Evolutionary conservation across 768 basidiomycete species (phyloP).

Genomic region (Lactifluus piperatus): DNA sequence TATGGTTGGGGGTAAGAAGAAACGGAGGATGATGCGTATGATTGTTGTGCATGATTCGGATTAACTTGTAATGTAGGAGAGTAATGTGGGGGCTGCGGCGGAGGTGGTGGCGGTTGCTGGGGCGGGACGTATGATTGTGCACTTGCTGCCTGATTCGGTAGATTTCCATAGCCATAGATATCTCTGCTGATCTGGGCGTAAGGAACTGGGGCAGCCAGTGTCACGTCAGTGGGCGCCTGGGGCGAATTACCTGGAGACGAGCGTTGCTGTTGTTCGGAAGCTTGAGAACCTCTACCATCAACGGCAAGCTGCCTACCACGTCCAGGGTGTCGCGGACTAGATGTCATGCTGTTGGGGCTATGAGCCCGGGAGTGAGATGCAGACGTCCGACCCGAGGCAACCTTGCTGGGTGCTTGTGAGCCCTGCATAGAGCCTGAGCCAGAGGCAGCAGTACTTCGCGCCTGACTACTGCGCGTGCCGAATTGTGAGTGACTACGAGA

Average conservation of each 20-base stretch:
- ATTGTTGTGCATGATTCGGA: slow-evolving; percentile 12
- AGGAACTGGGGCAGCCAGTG: slow-evolving; percentile 16
- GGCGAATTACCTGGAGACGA: slow-evolving; percentile 15
- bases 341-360: slow-evolving; percentile 39
- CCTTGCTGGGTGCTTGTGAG: slow-evolving; percentile 33
- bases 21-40: slow-evolving; percentile 20
- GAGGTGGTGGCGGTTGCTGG: slow-evolving; percentile 1
- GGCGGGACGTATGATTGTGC: slow-evolving; percentile 3
- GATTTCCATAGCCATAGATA: slow-evolving; percentile 13
- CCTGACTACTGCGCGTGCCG: slow-evolving; percentile 21
- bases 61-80: slow-evolving; percentile 14
- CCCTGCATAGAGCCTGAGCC: slow-evolving; percentile 26
- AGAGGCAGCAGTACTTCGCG: slow-evolving; percentile 23
- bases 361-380: slow-evolving; percentile 37
- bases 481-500: slow-evolving; percentile 24
- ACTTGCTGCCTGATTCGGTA: background rate
- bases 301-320: slow-evolving; percentile 15
- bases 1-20: slow-evolving; percentile 20
- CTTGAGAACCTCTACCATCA: background rate
- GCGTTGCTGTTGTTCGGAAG: slow-evolving; percentile 4
- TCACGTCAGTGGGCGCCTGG: slow-evolving; percentile 7
- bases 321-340: slow-evolving; percentile 35
- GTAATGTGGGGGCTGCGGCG: slow-evolving; percentile 7
- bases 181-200: slow-evolving; percentile 14
- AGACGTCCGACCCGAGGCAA: slow-evolving; percentile 30